Evolutionary conservation across 164 flowering plant genomes (phyloP), one percentile per base, ranked within the genome.

Genomic region (Euptelea pleiosperma): DNA sequence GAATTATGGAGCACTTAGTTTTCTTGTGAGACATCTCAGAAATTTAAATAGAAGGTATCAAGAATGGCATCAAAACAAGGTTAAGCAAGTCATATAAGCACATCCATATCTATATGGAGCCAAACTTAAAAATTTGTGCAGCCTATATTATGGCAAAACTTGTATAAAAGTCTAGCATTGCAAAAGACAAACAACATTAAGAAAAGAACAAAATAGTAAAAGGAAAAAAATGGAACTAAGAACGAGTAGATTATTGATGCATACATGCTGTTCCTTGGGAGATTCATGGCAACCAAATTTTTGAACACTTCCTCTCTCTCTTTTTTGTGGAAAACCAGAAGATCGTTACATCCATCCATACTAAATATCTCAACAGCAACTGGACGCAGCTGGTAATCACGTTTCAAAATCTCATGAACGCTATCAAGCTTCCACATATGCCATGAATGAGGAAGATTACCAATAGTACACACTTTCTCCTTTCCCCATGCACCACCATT

Each of bases 401-500:
- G 98, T 72, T 89, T 91, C 76, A 91, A 62, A 56, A 94, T 79
- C 75, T 91, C 98, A 79, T 87, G 98, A 68, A 94, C 86, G 72
- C 90, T 91, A 60, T 83, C 75, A 65, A 91, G 91, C 77, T 94
- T 91, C 99, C 99, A 94, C 96, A 89, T 91, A 25, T 76, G 89
- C 99, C 99, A 94, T 19, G 72, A 82, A 73, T 94, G 99, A 64
- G 94, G 96, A 56, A 91, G 62, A 68, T 81, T 85, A 60, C 98
- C 87, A 74, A 77, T 73, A 34, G 60, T 73, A 57, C 78, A 68
- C 22, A 87, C 80, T 74, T 84, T 91, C 79, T 94, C 99, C 81
- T 89, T 94, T 50, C 98, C 99, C 99, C 98, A 91, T 52, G 99
- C 99, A 67, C 99, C 98, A 63, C 98, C 98, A 81, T 77, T 81